Conservation (phyloP, 148 eudicot species). For the Persicaria tinctoria region DNA sequence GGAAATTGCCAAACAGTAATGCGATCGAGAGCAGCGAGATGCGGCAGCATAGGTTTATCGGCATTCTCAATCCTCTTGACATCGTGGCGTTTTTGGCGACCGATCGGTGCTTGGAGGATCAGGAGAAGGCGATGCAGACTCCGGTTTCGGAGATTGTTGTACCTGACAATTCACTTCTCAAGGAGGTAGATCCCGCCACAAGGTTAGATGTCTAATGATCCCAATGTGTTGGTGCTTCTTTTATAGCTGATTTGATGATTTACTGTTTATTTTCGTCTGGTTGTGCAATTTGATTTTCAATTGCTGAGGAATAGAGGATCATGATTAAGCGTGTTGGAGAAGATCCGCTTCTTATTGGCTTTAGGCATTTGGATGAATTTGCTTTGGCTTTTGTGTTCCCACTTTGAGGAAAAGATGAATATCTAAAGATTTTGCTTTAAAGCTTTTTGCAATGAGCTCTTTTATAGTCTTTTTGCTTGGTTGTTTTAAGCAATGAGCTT, state of each 20-base stretch:
- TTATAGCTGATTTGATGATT: not conserved
- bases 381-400: not conserved
- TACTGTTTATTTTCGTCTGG: not conserved
- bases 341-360: not conserved
- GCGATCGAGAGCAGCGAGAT: conserved; percentile 52
- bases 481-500: not conserved
- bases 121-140: conserved; percentile 74
- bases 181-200: conserved; percentile 88
- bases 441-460: not conserved
- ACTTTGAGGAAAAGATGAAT: conserved; percentile 8
- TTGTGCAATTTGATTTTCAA: not conserved
- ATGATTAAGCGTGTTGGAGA: conserved; percentile 3
- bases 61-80: conserved; percentile 80
- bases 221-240: not conserved
- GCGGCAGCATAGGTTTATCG: conserved; percentile 72
- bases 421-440: not conserved
- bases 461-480: not conserved
- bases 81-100: conserved; percentile 77
- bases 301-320: not conserved
- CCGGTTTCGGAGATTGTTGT: conserved; percentile 74
- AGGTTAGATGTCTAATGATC: conserved; percentile 37
- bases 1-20: conserved; percentile 30
- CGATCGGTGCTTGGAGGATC: conserved; percentile 70
- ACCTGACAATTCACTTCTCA: conserved; percentile 57
- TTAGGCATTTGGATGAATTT: not conserved